Conservation (phyloP, 352 stramenopile species). For the Detonula confervacea region DNA sequence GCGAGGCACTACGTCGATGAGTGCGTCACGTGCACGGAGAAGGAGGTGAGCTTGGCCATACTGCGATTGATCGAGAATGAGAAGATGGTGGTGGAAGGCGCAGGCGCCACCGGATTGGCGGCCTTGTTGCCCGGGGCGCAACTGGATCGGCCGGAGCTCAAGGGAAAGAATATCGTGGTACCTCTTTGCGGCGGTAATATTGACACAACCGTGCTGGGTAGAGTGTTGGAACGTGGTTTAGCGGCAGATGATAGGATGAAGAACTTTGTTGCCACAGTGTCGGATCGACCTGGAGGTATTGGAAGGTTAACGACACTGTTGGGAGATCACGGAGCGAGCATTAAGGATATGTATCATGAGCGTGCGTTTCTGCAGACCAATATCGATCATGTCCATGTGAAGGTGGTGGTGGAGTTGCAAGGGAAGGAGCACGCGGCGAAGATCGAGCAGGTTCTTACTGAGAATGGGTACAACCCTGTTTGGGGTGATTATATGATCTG, state of each 20-base stretch:
- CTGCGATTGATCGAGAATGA: slow-evolving; percentile 97
- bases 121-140: slow-evolving; percentile 93
- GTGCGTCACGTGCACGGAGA: slow-evolving; percentile 93
- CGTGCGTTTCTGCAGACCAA: slow-evolving; percentile 94
- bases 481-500: slow-evolving; percentile 77
- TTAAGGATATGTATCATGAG: slow-evolving; percentile 98
- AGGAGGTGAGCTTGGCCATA: slow-evolving; percentile 94
- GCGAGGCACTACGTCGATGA: slow-evolving; percentile 92
- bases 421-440: slow-evolving; percentile 91
- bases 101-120: slow-evolving; percentile 92
- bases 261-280: slow-evolving; percentile 96
- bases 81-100: slow-evolving; percentile 97
- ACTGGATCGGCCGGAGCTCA: slow-evolving; percentile 87
- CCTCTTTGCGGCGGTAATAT: slow-evolving; percentile 98
- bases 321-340: slow-evolving; percentile 88
- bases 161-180: slow-evolving; percentile 92
- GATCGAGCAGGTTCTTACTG: slow-evolving; percentile 88
- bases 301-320: slow-evolving; percentile 91
- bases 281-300: slow-evolving; percentile 93
- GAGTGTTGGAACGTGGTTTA: slow-evolving; percentile 84
- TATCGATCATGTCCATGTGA: slow-evolving; percentile 95
- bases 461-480: slow-evolving; percentile 88
- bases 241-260: slow-evolving; percentile 95
- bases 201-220: slow-evolving; percentile 93
- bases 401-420: slow-evolving; percentile 95